Base-by-base conservation (phyloP, 1,284 basidiomycete genomes). In the Cryptococcus jaspeensis region DNA sequence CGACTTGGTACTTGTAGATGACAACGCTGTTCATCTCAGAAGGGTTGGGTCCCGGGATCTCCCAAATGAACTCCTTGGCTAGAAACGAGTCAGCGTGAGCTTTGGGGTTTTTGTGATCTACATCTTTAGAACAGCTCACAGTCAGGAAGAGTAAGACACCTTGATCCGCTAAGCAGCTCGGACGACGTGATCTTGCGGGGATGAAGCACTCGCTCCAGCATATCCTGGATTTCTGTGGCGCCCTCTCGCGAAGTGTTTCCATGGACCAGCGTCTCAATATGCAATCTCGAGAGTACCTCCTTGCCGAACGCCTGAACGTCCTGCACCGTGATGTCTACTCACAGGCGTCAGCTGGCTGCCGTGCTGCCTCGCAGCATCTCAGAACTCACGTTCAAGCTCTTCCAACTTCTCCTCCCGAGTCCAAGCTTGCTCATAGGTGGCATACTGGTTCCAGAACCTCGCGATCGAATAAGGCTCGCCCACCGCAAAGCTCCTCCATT, bases 181-280 rank as follows among this genome's bases (percentile, higher is more conserved):
- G 80, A 77, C 0, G 82, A 76, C 2, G 84, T 78, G 22, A 88
- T 70, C 2, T 87, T 78, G 13, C 84, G 80, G n/a, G 86, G 78
- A 42, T 80, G 73, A 39, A 99, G 78, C 28, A 86, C 85, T 40
- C 80, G 72, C 73, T 96, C 92, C 2, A 86, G 81, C 74, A 85
- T 84, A 60, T 87, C 84, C 22, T 87, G 85, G 23, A 98, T 81
- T 53, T 79, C 75, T 52, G 87, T 81, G 12, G 93, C 90, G 70
- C 91, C 89, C 84, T 90, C 86, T 66, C 88, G 86, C 61, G 83
- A 81, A 56, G 97, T 80, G 77, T 99, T 99, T 15, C 96, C 96
- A 52, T 88, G 82, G 1, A 89, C 86, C 13, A 99, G 80, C 39
- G 89, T 87, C 57, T 88, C 85, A 48, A 92, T 79, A 70, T 89